These are phyloP conservation scores for Pythium coloratum DNA, from an alignment of 352 stramenopile species.

Conservation along the genomic window DNA sequence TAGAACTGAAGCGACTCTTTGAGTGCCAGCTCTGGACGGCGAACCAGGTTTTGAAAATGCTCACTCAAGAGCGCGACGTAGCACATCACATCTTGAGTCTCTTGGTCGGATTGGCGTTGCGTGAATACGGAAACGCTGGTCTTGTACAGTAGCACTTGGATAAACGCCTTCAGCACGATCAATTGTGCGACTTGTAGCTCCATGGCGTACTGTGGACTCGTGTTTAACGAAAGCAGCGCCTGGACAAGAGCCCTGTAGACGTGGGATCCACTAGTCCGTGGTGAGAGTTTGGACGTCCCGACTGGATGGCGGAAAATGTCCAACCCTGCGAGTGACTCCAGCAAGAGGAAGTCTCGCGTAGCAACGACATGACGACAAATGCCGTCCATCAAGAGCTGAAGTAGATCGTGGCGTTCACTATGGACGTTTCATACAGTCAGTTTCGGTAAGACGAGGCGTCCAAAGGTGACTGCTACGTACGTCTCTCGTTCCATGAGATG, in stretches of 20 bases:
- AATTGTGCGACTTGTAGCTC: constrained; percentile 54
- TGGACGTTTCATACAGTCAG: not conserved
- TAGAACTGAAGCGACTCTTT: constrained; percentile 69
- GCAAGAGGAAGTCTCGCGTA: constrained; percentile 27
- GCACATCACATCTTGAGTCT: constrained; percentile 34
- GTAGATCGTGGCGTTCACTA: constrained; percentile 30
- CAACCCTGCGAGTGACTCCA: constrained; percentile 30
- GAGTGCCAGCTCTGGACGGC: constrained; percentile 35
- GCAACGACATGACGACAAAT: constrained; percentile 20
- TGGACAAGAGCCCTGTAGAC: constrained; percentile 50
- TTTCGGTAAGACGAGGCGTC: not conserved
- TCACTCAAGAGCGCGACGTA: constrained; percentile 58
- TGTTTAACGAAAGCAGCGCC: constrained; percentile 29
- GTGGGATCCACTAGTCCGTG: constrained; percentile 19
- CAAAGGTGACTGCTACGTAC: constrained; percentile 29
- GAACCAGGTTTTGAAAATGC: constrained; percentile 52
- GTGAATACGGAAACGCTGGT: constrained; percentile 27
- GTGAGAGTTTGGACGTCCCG: constrained; percentile 29
- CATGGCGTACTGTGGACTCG: constrained; percentile 3
- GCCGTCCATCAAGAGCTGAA: constrained; percentile 29
- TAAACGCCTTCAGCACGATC: constrained; percentile 63
- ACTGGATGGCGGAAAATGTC: constrained; percentile 26
- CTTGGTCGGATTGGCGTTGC: constrained; percentile 12
- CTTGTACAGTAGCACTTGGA: constrained; percentile 48
- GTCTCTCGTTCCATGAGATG: constrained; percentile 63